Conservation (phyloP, 345 rosid species). For the Barbarea vulgaris region DNA sequence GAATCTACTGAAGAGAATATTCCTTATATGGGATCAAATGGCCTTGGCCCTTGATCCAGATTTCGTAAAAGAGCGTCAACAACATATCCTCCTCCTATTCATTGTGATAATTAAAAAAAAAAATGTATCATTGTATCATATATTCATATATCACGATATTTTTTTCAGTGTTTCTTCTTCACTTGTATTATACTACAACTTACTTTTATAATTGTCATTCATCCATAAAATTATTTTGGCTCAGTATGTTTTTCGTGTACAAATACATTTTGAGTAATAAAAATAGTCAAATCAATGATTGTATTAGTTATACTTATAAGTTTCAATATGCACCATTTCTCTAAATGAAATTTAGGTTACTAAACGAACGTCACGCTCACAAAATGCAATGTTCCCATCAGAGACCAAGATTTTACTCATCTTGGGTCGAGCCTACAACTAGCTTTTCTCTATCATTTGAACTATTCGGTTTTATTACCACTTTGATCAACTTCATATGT, state of each 20-base stretch:
- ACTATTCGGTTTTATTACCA: neutral
- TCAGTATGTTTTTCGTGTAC: neutral
- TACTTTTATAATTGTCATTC: neutral
- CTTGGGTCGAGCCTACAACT: neutral
- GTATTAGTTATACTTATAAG: neutral
- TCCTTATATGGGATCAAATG: conserved; percentile 30
- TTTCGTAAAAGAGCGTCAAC: neutral
- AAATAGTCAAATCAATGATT: neutral
- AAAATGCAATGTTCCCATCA: neutral
- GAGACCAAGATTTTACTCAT: neutral
- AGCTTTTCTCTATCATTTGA: neutral
- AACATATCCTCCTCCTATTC: neutral
- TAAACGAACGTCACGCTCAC: neutral
- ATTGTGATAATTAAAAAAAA: too few relatives aligned
- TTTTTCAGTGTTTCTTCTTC: neutral
- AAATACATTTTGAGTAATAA: neutral
- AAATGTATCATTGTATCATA: too few relatives aligned
- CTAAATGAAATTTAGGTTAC: neutral
- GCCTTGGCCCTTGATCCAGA: conserved; percentile 23
- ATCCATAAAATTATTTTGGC: neutral
- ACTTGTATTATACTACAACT: neutral
- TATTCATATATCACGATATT: neutral
- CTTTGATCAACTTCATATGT: neutral
- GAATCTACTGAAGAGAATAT: conserved; percentile 36
- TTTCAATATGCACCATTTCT: neutral